Evolutionary conservation across 208 protist genomes (phyloP).

Genomic region (Acanthamoeba triangularis): DNA sequence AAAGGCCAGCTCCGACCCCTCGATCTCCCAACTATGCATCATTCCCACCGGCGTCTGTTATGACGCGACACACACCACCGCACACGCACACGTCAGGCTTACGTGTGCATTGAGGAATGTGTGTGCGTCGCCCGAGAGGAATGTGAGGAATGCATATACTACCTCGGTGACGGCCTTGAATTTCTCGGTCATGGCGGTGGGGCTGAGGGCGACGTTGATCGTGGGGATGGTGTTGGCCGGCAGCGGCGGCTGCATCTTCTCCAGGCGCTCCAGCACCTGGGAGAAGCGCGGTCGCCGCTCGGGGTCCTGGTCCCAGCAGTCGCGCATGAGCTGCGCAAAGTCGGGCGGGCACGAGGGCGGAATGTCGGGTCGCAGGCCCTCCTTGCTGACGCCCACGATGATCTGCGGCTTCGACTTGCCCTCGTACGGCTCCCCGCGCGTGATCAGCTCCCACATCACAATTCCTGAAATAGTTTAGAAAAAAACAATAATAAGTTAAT

Average conservation of each 20-base stretch:
- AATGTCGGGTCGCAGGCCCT: conserved; percentile 11
- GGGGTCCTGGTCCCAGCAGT: conserved; percentile 58
- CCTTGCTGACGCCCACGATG: conserved; percentile 70
- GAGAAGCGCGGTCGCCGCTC: conserved; percentile 9
- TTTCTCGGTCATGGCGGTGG: background rate
- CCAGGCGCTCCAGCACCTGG: conserved; percentile 1
- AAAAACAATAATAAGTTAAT: too few relatives aligned
- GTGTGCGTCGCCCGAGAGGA: background rate
- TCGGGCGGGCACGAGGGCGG: conserved; percentile 31
- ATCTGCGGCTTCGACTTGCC: conserved; percentile 37
- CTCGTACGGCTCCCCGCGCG: conserved; percentile 42
- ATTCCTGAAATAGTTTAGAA: background rate
- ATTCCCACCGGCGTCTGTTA: background rate
- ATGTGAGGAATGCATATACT: background rate
- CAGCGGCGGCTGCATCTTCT: conserved; percentile 5
- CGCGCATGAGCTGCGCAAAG: conserved; percentile 65
- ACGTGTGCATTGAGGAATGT: background rate
- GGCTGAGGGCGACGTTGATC: background rate
- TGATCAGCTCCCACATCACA: conserved; percentile 67
- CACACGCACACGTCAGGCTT: background rate
- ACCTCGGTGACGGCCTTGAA: background rate
- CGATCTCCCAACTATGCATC: conserved; percentile 68
- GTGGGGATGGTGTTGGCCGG: background rate
- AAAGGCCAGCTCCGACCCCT: conserved; percentile 54
- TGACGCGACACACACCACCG: background rate